Evolutionary conservation across 371 early-diverging fungal species (phyloP), one percentile per base, ranked within the genome.

Genomic region (Apophysomyces elegans): DNA sequence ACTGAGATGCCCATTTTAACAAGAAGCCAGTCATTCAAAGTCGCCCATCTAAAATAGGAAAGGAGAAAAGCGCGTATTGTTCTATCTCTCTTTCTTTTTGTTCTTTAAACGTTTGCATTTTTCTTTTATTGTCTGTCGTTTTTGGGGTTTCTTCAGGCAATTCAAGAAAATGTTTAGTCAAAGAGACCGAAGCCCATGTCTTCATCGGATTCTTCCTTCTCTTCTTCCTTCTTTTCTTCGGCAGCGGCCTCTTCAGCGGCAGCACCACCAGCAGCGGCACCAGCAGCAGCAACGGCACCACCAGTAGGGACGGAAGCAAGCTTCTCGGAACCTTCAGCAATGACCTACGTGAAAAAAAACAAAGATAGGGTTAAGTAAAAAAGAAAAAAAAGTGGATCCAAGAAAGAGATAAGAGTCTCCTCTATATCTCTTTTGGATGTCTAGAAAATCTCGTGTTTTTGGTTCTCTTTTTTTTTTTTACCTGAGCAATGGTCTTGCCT

Each of bases 121-220:
- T n/a, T 45, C 16, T 6, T 45, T 45, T 45, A 45, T 45, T 45
- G 46, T 13, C 46, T 45, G 46, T 16, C 46, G 46, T 45, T 45
- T 45, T 13, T 13, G 16, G 32, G 32, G 32, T 2, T 26, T 26
- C 16, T 13, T 18, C 46, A 13, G 16, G 46, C 46, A 45, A 45
- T 21, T 21, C 4, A 50, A 7, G 7, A 50, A 50, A 50, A 59
- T 45, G 62, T 57, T 67, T 67, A 67, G 63, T 67, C 67, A 61
- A 67, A 67, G 38, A 67, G 67, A 85, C 84, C 91, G 86, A 91
- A 88, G 78, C 91, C 93, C 91, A 93, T 92, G 77, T 92, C 93
- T 18, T 91, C 91, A 71, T 92, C 93, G 61, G 91, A 91, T 84
- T 92, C 91, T 86, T 95, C 95, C 83, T 94, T 95, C 79, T 91